Evolutionary conservation across 257 asterid genomes (phyloP).

Genomic region (Cynanchum wilfordii): DNA sequence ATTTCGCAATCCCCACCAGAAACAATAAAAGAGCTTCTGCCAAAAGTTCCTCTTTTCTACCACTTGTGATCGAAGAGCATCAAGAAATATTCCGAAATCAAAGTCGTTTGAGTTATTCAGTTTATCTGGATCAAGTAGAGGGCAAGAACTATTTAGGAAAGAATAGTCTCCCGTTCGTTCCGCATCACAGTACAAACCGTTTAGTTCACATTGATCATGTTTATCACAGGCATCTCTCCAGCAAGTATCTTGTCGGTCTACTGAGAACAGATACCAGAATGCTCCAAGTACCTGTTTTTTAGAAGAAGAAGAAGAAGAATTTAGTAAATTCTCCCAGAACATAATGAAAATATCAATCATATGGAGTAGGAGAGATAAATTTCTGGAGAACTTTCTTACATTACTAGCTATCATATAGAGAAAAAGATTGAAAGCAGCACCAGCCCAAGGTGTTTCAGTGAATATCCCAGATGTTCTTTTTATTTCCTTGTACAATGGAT

Average conservation of each 20-base stretch:
- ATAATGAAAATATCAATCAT: neutral
- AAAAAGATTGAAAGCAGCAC: slow-evolving; percentile 62
- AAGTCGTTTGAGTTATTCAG: slow-evolving; percentile 29
- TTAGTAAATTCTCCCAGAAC: neutral
- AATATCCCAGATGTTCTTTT: slow-evolving; percentile 52
- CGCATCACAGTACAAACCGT: slow-evolving; percentile 34
- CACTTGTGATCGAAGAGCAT: slow-evolving; percentile 50
- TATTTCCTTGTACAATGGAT: slow-evolving; percentile 51
- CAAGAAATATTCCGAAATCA: slow-evolving; percentile 61
- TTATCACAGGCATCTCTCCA: slow-evolving; percentile 42
- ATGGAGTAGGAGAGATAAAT: neutral
- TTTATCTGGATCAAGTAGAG: slow-evolving; percentile 30
- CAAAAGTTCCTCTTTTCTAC: slow-evolving; percentile 34
- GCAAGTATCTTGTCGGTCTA: slow-evolving; percentile 55
- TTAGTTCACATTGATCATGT: slow-evolving; percentile 1
- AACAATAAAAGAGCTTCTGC: slow-evolving; percentile 48
- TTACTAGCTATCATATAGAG: slow-evolving; percentile 68
- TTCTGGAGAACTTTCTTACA: slow-evolving; percentile 22
- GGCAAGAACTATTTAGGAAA: slow-evolving; percentile 41
- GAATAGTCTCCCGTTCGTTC: slow-evolving; percentile 3
- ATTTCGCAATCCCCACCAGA: slow-evolving; percentile 80
- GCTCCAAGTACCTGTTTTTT: slow-evolving; percentile 46
- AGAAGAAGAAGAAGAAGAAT: neutral
- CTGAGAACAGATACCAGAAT: slow-evolving; percentile 55
- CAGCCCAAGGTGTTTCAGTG: slow-evolving; percentile 64